These are phyloP conservation scores for Penicillium turbatum DNA, from an alignment of 495 filamentous ascomycete genomes.

Conservation along the genomic window DNA sequence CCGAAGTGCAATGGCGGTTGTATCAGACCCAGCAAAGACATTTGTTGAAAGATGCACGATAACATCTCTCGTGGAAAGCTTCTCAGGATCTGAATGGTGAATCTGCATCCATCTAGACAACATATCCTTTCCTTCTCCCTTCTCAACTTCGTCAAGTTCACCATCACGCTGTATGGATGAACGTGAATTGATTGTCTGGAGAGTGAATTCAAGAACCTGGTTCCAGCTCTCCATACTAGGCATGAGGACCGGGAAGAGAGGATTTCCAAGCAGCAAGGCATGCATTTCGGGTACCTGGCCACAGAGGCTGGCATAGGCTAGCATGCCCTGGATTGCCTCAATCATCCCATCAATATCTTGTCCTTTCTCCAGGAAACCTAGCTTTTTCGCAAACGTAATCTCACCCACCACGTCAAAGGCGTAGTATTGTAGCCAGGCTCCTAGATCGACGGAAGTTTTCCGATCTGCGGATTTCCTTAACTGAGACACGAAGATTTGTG, in stretches of 20 bases:
- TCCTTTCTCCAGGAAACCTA: constrained; percentile 58
- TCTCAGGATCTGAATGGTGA: constrained; percentile 53
- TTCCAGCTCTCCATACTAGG: constrained; percentile 31
- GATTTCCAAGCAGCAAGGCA: background rate
- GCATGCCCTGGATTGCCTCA: constrained; percentile 37
- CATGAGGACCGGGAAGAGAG: constrained; percentile 22
- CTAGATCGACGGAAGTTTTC: constrained; percentile 54
- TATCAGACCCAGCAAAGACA: constrained; percentile 53
- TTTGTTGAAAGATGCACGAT: constrained; percentile 62
- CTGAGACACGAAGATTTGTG: constrained; percentile 37
- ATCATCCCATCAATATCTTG: constrained; percentile 54
- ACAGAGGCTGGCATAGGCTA: constrained; percentile 42
- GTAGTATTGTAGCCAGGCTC: constrained; percentile 72
- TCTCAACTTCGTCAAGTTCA: constrained; percentile 21
- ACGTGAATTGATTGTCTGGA: constrained; percentile 47
- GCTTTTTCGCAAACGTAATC: constrained; percentile 59
- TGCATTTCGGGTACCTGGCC: constrained; percentile 12
- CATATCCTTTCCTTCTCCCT: constrained; percentile 43
- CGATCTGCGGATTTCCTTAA: constrained; percentile 52
- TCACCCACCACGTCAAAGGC: constrained; percentile 71
- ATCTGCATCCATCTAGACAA: constrained; percentile 45
- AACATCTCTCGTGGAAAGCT: constrained; percentile 62
- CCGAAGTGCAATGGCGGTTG: constrained; percentile 60
- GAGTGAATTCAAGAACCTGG: constrained; percentile 18
- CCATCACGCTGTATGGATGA: constrained; percentile 14